These are phyloP conservation scores for Cyberlindnera japonica DNA, from an alignment of 805 yeast genomes.

Conservation along the genomic window DNA sequence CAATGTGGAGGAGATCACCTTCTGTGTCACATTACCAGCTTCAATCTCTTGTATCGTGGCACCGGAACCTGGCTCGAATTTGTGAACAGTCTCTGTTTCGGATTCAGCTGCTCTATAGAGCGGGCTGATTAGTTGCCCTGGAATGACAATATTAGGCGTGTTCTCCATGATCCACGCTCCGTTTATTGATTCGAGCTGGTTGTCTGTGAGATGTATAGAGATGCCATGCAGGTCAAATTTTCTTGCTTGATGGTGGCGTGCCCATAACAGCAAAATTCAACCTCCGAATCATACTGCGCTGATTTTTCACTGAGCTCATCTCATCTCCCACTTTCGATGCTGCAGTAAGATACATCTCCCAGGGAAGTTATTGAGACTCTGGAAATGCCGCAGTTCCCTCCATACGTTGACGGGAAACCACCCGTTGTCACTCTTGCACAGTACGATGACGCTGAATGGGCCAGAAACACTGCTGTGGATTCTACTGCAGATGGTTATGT, in stretches of 20 bases:
- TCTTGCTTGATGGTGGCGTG: conserved; percentile 1
- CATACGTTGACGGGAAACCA: conserved; percentile 41
- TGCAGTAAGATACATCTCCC: too few species aligned
- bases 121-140: conserved; percentile 79
- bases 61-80: conserved; percentile 64
- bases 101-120: conserved; percentile 37
- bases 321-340: background rate
- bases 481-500: conserved; percentile 31
- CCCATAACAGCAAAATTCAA: too few species aligned
- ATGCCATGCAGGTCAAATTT: background rate
- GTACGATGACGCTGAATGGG: conserved; percentile 53
- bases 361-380: too few species aligned
- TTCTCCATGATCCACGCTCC: background rate
- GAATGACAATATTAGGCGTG: conserved; percentile 44
- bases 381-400: conserved; percentile 35
- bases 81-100: conserved; percentile 31
- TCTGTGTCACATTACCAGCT: conserved; percentile 35
- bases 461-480: conserved; percentile 47
- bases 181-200: too few species aligned
- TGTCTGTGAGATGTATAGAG: background rate
- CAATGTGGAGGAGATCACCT: conserved; percentile 52
- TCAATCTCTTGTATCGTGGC: conserved; percentile 47
- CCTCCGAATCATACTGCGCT: too few species aligned
- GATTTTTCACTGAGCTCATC: too few species aligned
- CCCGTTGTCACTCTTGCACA: conserved; percentile 43